Base-by-base conservation (phyloP, 176 grass and related monocot species). In the Carex myosuroides region DNA sequence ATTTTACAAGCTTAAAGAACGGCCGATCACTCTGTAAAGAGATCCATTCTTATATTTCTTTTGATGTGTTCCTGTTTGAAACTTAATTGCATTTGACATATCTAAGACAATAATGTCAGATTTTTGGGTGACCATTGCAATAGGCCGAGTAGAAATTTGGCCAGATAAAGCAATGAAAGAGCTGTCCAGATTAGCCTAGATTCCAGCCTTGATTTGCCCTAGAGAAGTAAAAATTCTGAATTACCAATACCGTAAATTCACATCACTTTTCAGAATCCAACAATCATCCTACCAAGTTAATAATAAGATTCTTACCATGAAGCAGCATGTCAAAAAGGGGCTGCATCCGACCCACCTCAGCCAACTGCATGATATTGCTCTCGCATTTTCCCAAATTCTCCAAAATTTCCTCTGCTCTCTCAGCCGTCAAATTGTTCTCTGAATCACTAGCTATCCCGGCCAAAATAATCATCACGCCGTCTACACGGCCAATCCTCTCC, bases 261-360 rank as follows among this genome's bases (percentile, higher is more conserved):
- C 72, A 77, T 56, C 22, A 56, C 50, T 55, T 77, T 55, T 77
- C 50, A 55, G 22, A 77, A 77, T 77, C 21, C 48, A 77, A 54
- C 50, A 56, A 77, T 77, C 21, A 56, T 16, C 50, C 22, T 54
- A 77, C 72, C 10, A 56, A 77, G 50, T 54, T 32, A 30, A 56
- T 9, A 77, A 29, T 21, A 72, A 46, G 71, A 44, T 66, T 58
- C 67, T 12, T 52, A 94, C 92, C 92, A 86, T 94, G 67, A 83
- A 91, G 86, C 42, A 94, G 87, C 32, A 88, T 88, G 50, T 83
- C 87, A 67, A 94, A 83, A 53, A 94, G 85, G 55, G 92, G 92
- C 64, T 92, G 82, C 18, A 94, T 54, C 62, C 92, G 80, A 58
- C 92, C 92, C 88, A 92, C 91, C 84, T 94, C 92, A 33, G 92